A percentile compares a stretch with the other conserved stretches of the same genome.
phyloP scores from a whole-genome alignment of 2,329 filamentous ascomycete species.

The Paecilomyces variotii region DNA sequence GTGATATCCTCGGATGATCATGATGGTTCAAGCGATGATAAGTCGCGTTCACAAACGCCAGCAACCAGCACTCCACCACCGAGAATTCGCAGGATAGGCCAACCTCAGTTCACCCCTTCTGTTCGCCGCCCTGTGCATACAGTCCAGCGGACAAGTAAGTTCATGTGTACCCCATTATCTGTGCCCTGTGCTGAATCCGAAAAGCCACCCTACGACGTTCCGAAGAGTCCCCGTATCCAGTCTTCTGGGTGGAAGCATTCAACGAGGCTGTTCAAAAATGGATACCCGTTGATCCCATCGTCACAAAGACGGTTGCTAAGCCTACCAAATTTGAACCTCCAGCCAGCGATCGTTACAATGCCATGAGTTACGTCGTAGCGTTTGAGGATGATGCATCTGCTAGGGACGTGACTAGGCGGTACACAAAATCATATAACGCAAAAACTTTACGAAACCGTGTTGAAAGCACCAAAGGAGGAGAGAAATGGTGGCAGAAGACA shows the following conservation, averaged over 20 bases:
- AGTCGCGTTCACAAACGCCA: slow-evolving; percentile 6
- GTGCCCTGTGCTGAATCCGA: slow-evolving; percentile 8
- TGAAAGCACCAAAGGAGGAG: slow-evolving; percentile 54
- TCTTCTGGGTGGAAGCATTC: slow-evolving; percentile 93
- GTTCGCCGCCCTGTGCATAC: slow-evolving; percentile 10
- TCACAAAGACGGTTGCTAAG: slow-evolving; percentile 71
- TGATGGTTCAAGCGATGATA: slow-evolving; percentile 22
- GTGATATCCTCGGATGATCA: slow-evolving; percentile 28
- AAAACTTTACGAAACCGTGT: slow-evolving; percentile 80
- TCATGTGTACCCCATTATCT: not conserved
- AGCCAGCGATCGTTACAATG: slow-evolving; percentile 65
- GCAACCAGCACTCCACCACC: slow-evolving; percentile 9
- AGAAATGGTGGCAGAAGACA: slow-evolving; percentile 47
- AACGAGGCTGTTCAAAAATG: slow-evolving; percentile 83
- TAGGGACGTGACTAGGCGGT: slow-evolving; percentile 79
- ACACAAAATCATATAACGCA: slow-evolving; percentile 79
- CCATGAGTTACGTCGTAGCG: slow-evolving; percentile 72
- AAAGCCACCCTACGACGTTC: slow-evolving; percentile 39
- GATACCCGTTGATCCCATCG: slow-evolving; percentile 78
- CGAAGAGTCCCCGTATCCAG: slow-evolving; percentile 65
- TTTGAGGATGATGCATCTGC: slow-evolving; percentile 74
- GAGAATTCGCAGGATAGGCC: slow-evolving; percentile 25
- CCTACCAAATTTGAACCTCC: slow-evolving; percentile 75
- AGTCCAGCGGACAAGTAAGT: slow-evolving; percentile 10
- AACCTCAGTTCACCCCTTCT: slow-evolving; percentile 24